A percentile compares a stretch with the other conserved stretches of the same genome.
Conservation (phyloP, 768 basidiomycete genomes). For the Lactarius hatsudake region DNA sequence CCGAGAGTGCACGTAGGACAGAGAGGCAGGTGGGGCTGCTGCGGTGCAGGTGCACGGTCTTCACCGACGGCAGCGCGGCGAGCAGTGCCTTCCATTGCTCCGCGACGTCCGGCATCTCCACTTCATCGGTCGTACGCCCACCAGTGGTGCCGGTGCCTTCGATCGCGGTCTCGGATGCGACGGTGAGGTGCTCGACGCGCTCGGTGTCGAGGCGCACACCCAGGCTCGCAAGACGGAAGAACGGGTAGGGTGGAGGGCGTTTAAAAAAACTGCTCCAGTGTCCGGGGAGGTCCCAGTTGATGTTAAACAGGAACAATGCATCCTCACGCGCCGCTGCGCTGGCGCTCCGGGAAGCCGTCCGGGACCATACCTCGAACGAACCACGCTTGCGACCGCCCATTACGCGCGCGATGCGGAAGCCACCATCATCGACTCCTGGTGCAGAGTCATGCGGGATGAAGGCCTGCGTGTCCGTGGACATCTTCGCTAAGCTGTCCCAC, state of each 20-base stretch:
- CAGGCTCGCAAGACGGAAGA: constrained; percentile 5
- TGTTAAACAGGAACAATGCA: constrained; percentile 5
- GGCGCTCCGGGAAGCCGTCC: not conserved
- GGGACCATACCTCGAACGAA: not conserved
- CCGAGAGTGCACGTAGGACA: not conserved
- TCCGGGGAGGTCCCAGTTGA: constrained; percentile 1
- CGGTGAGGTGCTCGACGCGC: not conserved
- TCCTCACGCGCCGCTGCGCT: not conserved
- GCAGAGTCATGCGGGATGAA: constrained; percentile 14
- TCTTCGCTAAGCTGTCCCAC: not conserved
- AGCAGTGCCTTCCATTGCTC: not conserved
- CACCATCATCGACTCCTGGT: not conserved
- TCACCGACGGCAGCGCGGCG: not conserved
- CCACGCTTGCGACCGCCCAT: constrained; percentile 1
- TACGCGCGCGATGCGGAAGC: not conserved
- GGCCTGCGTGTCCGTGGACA: not conserved
- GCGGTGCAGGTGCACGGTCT: not conserved
- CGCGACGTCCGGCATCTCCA: too few species aligned
- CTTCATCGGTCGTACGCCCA: too few species aligned
- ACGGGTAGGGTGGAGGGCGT: not conserved
- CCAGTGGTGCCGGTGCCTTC: too few species aligned
- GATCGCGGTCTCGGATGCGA: not conserved
- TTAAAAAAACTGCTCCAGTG: too few species aligned
- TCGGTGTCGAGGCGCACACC: too few species aligned
- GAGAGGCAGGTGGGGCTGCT: not conserved